A percentile compares a stretch with the other conserved stretches of the same genome.
phyloP scores from a whole-genome alignment of 2,329 filamentous ascomycete genomes.

The Fusarium compactum region DNA sequence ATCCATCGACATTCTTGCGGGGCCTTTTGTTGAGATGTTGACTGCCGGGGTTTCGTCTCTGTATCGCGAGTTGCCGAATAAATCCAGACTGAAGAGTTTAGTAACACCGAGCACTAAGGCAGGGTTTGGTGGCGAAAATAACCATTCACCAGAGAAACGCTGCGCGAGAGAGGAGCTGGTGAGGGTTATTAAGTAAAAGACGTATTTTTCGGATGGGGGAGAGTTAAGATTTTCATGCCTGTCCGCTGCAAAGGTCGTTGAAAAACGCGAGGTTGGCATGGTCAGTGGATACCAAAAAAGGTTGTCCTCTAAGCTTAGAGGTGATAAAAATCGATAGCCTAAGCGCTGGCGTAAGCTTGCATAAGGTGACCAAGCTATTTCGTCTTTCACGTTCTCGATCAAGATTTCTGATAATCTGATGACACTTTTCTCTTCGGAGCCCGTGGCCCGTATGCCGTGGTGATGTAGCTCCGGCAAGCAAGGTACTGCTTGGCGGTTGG shows the following conservation, averaged over 20 bases:
- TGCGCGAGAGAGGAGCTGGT: slow-evolving; percentile 21
- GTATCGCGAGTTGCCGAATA: slow-evolving; percentile 8
- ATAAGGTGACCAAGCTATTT: not conserved
- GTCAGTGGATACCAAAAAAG: not conserved
- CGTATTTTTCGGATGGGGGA: slow-evolving; percentile 27
- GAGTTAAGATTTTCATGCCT: slow-evolving; percentile 20
- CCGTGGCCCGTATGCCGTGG: slow-evolving; percentile 9
- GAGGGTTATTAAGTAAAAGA: slow-evolving; percentile 18
- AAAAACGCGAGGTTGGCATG: slow-evolving; percentile 31
- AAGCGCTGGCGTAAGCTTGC: not conserved
- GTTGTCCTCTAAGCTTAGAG: slow-evolving; percentile 2
- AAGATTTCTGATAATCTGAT: not conserved
- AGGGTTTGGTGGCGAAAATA: slow-evolving; percentile 12
- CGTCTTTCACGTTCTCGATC: not conserved
- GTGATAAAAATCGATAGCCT: not conserved
- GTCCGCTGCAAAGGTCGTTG: slow-evolving; percentile 36
- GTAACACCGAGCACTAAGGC: slow-evolving; percentile 31
- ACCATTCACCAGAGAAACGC: slow-evolving; percentile 32
- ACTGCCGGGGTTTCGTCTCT: slow-evolving; percentile 14
- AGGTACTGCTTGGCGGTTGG: slow-evolving; percentile 27
- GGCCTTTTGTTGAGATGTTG: slow-evolving; percentile 1
- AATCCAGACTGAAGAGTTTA: slow-evolving; percentile 14
- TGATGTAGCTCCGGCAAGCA: slow-evolving; percentile 31
- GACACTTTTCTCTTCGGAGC: not conserved
- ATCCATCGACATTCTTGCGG: slow-evolving; percentile 11